phyloP scores from a whole-genome alignment of 345 rosid genomes.

The Populus simonii region DNA sequence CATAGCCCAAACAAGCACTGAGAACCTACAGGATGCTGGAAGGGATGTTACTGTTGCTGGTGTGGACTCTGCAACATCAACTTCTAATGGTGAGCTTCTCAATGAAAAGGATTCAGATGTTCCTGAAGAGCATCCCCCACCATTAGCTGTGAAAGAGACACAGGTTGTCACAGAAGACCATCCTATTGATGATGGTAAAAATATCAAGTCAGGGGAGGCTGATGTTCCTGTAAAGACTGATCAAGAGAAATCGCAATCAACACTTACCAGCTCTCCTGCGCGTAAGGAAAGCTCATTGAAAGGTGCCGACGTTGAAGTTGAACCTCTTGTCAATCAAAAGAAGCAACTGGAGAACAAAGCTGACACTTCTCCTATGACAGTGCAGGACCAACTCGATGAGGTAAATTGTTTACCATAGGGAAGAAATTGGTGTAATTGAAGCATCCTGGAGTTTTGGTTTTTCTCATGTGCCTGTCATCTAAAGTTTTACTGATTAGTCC shows the following conservation, averaged over 20 bases:
- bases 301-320: slow-evolving; percentile 41
- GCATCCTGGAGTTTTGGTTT: slow-evolving; percentile 5
- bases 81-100: slow-evolving; percentile 39
- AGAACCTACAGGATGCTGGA: slow-evolving; percentile 27
- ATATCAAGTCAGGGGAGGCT: slow-evolving; percentile 25
- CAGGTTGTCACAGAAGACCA: slow-evolving; percentile 42
- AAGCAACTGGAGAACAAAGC: slow-evolving; percentile 40
- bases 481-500: slow-evolving; percentile 17
- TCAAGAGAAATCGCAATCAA: slow-evolving; percentile 42
- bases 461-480: slow-evolving; percentile 3
- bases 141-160: slow-evolving; percentile 45
- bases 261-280: slow-evolving; percentile 32
- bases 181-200: slow-evolving; percentile 32
- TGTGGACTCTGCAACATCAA: slow-evolving; percentile 26
- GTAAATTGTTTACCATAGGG: slow-evolving; percentile 34
- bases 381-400: slow-evolving; percentile 95
- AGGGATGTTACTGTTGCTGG: slow-evolving; percentile 35
- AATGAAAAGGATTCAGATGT: slow-evolving; percentile 47
- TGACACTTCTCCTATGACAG: slow-evolving; percentile 41
- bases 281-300: slow-evolving; percentile 32
- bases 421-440: slow-evolving; percentile 7
- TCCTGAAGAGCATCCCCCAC: slow-evolving; percentile 29
- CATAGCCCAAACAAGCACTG: slow-evolving; percentile 23
- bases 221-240: slow-evolving; percentile 44
- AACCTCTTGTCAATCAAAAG: slow-evolving; percentile 40